phyloP scores from a whole-genome alignment of 305 asterid genomes.

The Fraxinus sp. region DNA sequence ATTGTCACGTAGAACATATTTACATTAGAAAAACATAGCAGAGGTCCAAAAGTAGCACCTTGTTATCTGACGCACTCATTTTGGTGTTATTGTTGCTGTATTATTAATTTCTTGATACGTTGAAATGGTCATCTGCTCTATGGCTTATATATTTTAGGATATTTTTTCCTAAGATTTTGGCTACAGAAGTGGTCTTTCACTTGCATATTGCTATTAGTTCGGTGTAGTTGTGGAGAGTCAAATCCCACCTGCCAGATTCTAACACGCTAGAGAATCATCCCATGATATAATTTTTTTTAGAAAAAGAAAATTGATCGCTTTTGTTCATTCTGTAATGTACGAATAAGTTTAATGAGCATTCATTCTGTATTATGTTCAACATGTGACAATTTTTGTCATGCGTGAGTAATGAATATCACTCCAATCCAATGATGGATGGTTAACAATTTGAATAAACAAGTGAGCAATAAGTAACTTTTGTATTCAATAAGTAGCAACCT shows the following conservation, averaged over 20 bases:
- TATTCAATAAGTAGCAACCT: neutral
- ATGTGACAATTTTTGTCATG: neutral
- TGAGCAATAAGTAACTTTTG: neutral
- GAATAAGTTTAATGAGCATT: neutral
- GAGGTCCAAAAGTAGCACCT: conserved; percentile 29
- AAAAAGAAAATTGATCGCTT: neutral
- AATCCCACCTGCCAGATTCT: neutral
- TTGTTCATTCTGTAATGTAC: neutral
- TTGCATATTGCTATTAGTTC: neutral
- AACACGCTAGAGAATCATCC: neutral
- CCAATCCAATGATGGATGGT: neutral
- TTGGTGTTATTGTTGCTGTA: conserved; percentile 12
- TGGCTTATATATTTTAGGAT: neutral
- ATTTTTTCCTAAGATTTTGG: conserved; percentile 16
- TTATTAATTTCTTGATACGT: conserved; percentile 11
- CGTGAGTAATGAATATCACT: neutral
- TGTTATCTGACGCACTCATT: conserved; percentile 39
- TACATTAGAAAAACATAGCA: neutral
- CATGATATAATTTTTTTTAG: neutral
- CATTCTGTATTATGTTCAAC: neutral
- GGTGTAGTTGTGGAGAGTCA: conserved; percentile 15
- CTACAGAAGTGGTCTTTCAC: conserved; percentile 23
- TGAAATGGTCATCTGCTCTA: conserved; percentile 7
- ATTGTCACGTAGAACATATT: neutral
- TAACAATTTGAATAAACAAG: neutral